Conservation (phyloP, 192 early-diverging fungal genomes). For the Linnemannia hyalina region DNA sequence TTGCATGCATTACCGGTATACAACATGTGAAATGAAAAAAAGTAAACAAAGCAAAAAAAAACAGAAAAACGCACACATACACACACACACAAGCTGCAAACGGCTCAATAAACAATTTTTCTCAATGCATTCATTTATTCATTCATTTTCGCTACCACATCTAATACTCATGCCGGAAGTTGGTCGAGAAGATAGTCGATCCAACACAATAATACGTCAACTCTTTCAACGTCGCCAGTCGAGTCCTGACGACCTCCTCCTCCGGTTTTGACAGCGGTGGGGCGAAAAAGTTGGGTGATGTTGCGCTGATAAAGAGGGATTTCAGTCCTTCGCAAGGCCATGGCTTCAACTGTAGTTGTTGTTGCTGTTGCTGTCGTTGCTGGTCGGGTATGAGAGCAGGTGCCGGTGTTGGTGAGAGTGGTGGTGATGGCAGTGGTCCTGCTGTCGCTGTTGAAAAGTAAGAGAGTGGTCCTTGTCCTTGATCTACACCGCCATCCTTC, state of each 20-base stretch:
- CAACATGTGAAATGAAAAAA: background rate
- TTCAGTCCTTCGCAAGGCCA: slow-evolving; percentile 13
- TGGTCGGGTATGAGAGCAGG: background rate
- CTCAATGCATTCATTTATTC: background rate
- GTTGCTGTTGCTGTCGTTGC: background rate
- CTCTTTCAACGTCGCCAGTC: slow-evolving; percentile 5
- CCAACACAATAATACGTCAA: slow-evolving; percentile 20
- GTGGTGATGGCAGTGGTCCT: background rate
- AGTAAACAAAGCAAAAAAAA: background rate
- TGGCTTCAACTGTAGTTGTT: background rate
- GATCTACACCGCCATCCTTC: background rate
- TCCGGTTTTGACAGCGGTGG: slow-evolving; percentile 16
- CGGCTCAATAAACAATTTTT: background rate
- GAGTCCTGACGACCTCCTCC: slow-evolving; percentile 1
- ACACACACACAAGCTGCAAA: too few species aligned
- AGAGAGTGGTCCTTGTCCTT: background rate
- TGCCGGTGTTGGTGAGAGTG: background rate
- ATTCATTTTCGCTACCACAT: background rate
- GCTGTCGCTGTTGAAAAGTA: background rate
- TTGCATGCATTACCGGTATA: background rate
- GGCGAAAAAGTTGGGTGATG: background rate
- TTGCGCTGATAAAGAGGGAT: slow-evolving; percentile 11
- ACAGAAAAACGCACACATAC: background rate
- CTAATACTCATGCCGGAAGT: background rate
- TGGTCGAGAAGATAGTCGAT: slow-evolving; percentile 11